Evolutionary conservation across 257 asterid genomes (phyloP).

Genomic region (Przewalskia tangutica): DNA sequence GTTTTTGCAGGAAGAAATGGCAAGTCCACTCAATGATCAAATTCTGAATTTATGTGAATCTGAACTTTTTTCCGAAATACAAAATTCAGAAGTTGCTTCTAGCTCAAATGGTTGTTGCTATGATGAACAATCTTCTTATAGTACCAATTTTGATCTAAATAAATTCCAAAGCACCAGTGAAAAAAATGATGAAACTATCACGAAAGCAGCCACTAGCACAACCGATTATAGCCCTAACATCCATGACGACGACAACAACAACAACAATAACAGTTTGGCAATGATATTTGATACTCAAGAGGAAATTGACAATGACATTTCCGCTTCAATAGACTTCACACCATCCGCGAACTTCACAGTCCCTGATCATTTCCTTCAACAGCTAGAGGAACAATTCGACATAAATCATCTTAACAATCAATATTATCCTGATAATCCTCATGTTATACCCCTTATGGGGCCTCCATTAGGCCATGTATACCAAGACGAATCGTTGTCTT

Average conservation of each 20-base stretch:
- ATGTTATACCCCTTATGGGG: conserved; percentile 24
- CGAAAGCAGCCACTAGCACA: conserved; percentile 12
- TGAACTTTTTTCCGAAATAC: conserved; percentile 55
- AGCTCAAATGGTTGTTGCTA: conserved; percentile 56
- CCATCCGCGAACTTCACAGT: conserved; percentile 30
- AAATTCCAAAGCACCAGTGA: conserved; percentile 18
- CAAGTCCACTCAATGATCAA: conserved; percentile 60
- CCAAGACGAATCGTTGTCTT: conserved; percentile 40
- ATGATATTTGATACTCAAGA: conserved; percentile 34
- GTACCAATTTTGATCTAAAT: conserved; percentile 31
- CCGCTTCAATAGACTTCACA: conserved; percentile 72
- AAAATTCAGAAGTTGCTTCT: conserved; percentile 62
- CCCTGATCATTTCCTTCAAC: conserved; percentile 29
- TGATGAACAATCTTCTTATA: conserved; percentile 52
- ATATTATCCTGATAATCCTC: conserved; percentile 11
- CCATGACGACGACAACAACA: background rate
- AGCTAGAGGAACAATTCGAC: conserved; percentile 34
- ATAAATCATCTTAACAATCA: conserved; percentile 21
- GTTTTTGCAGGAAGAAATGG: conserved; percentile 55
- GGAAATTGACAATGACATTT: conserved; percentile 57
- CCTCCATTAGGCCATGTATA: conserved; percentile 26
- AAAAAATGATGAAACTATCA: background rate
- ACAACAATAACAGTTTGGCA: conserved; percentile 12
- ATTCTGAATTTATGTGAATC: conserved; percentile 67
- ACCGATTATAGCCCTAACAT: conserved; percentile 3